These are phyloP conservation scores for Vitis rotundifolia DNA, from an alignment of 164 flowering plant species.

Conservation along the genomic window DNA sequence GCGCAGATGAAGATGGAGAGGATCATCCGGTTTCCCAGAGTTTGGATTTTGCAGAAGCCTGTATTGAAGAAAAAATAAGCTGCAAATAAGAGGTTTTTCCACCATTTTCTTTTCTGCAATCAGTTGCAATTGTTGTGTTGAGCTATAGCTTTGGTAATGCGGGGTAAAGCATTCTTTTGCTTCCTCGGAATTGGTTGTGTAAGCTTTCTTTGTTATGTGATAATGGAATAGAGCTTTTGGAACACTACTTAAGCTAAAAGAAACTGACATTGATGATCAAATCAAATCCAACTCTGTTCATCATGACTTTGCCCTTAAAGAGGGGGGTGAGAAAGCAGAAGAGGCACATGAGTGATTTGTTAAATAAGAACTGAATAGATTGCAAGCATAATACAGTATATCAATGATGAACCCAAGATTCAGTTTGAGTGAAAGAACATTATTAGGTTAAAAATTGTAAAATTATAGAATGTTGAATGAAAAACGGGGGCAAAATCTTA, in stretches of 20 bases:
- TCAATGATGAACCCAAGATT: too few relatives aligned
- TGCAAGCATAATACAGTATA: too few relatives aligned
- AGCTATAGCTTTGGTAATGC: constrained; percentile 25
- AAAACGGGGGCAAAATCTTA: background rate
- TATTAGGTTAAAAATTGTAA: background rate
- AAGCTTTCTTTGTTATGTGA: constrained; percentile 7
- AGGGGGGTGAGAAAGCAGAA: too few relatives aligned
- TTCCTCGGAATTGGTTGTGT: background rate
- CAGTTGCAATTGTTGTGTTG: background rate
- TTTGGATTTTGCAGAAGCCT: constrained; percentile 58
- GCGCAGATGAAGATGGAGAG: constrained; percentile 26
- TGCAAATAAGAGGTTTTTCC: background rate
- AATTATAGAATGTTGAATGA: background rate
- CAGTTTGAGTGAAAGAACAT: background rate
- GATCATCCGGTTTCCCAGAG: constrained; percentile 51
- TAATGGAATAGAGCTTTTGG: constrained; percentile 8
- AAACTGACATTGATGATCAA: background rate
- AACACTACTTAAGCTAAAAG: background rate
- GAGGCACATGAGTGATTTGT: background rate
- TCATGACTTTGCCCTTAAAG: too few relatives aligned
- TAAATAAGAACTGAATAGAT: too few relatives aligned
- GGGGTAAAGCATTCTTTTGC: constrained; percentile 7
- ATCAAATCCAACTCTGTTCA: too few relatives aligned
- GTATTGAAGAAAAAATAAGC: constrained; percentile 3
- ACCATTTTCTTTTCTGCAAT: background rate